Evolutionary conservation across 257 asterid genomes (phyloP).

Genomic region (Lycium barbarum): DNA sequence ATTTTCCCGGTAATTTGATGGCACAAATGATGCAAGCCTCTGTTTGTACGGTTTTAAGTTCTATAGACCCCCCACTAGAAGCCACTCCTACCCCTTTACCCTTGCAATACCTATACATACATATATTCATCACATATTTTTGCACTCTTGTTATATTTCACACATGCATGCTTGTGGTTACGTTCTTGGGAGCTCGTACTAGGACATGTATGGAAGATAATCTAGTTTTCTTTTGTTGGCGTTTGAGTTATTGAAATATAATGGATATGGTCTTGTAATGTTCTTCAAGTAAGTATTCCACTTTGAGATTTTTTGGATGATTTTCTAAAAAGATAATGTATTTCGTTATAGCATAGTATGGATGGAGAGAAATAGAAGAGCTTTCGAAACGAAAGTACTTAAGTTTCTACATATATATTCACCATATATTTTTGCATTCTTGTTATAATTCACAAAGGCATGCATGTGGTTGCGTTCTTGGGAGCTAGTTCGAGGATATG

Average conservation of each 20-base stretch:
- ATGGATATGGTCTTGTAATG: neutral
- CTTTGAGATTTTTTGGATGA: neutral
- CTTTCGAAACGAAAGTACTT: neutral
- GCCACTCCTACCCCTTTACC: too few species aligned
- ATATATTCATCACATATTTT: neutral
- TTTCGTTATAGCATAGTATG: neutral
- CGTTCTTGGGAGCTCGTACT: neutral
- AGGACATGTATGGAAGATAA: neutral
- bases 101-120: constrained; percentile 11
- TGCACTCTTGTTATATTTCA: neutral
- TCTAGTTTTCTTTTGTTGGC: neutral
- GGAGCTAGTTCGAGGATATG: neutral
- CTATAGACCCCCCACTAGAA: too few species aligned
- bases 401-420: neutral
- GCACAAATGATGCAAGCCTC: neutral
- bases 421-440: too few species aligned
- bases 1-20: constrained; percentile 23
- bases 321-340: neutral
- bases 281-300: neutral
- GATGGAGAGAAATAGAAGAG: neutral
- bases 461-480: neutral
- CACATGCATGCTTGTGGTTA: constrained; percentile 25
- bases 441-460: neutral
- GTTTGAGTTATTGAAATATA: neutral
- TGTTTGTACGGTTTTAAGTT: neutral